Evolutionary conservation across 2,329 filamentous ascomycete genomes (phyloP), one percentile per base, ranked within the genome.

Genomic region (Colletotrichum spaethianum): DNA sequence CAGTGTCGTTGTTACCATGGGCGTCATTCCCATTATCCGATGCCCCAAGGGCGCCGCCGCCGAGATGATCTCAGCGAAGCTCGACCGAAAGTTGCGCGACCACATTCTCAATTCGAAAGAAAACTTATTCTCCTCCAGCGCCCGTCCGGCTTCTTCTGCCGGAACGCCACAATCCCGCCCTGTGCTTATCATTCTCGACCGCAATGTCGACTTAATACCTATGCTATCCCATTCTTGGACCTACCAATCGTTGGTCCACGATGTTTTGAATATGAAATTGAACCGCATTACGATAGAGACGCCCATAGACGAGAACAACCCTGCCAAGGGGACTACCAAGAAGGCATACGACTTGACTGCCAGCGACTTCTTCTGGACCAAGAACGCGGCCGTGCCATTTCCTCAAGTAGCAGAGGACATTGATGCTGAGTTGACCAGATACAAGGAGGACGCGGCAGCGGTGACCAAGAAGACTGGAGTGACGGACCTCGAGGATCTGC

Each of bases 41-140:
- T 98, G 94, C 79, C 95, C 96, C 8, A 98, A 96, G 80, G 94
- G 93, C 61, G 95, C 94, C 44, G 94, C 96, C 4, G 96, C 96
- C 18, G 96, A 98, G 80, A 93, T 98, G 87, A 97, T 99, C 75
- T 93, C 95, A 18, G 93, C 94, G 18, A 98, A 97, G 79, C 90
- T 99, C 31, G 96, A 99, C 80, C 92, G 96, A 72, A 99, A 98
- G 82, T 90, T 99, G 28, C 92, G 96, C 78, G 96, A 99, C 79
- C 96, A 99, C 80, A 94, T 98, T 64, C 88, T 99, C 74, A 98
- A 98, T 82, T 98, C 96, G 16, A 98, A 98, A 85, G 96, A 98
- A 80, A 98, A 98, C 79, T 89, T 99, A 5, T 99, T 99, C 82
- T 97, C 95, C 50, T 72, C 78, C 23, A 85, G 83, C 70, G 87